phyloP scores from a whole-genome alignment of 164 flowering plant species.

The Vitis amurensis region DNA sequence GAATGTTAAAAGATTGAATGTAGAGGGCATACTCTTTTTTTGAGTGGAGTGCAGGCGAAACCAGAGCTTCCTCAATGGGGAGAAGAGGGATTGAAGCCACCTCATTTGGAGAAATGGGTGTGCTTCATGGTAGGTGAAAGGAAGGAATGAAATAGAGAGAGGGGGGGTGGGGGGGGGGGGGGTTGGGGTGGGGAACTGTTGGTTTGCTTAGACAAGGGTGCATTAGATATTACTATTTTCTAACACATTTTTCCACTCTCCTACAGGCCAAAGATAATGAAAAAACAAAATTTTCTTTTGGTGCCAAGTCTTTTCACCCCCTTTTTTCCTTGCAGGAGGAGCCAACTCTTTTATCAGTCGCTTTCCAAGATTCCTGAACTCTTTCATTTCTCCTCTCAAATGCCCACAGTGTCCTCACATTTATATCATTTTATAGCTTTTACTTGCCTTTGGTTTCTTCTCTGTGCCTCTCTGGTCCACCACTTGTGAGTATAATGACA shows the following conservation, averaged over 20 bases:
- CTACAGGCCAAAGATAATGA: constrained; percentile 20
- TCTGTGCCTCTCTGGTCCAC: constrained; percentile 7
- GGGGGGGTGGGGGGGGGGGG: neutral
- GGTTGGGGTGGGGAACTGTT: constrained; percentile 7
- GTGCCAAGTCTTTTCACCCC: constrained; percentile 34
- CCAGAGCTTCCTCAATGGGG: constrained; percentile 68
- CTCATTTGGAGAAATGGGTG: constrained; percentile 42
- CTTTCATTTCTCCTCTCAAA: neutral
- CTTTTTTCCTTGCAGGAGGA: constrained; percentile 22
- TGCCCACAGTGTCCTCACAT: neutral
- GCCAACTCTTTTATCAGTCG: neutral
- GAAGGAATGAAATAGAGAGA: constrained; percentile 15
- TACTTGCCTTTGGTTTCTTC: neutral
- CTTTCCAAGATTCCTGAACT: neutral
- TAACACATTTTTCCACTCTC: constrained; percentile 21
- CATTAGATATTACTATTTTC: constrained; percentile 19
- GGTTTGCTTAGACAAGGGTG: constrained; percentile 34
- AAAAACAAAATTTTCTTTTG: constrained; percentile 22
- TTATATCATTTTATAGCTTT: neutral
- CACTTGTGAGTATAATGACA: neutral
- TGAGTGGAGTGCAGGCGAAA: constrained; percentile 43
- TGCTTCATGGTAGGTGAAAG: constrained; percentile 30
- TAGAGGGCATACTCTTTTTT: constrained; percentile 29
- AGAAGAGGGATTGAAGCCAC: constrained; percentile 61
- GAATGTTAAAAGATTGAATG: too few relatives aligned